Percentiles rank a stretch among this genome's conserved stretches.
phyloP scores from a whole-genome alignment of 2,329 filamentous ascomycete species.

The Arthrobotrys iridis region DNA sequence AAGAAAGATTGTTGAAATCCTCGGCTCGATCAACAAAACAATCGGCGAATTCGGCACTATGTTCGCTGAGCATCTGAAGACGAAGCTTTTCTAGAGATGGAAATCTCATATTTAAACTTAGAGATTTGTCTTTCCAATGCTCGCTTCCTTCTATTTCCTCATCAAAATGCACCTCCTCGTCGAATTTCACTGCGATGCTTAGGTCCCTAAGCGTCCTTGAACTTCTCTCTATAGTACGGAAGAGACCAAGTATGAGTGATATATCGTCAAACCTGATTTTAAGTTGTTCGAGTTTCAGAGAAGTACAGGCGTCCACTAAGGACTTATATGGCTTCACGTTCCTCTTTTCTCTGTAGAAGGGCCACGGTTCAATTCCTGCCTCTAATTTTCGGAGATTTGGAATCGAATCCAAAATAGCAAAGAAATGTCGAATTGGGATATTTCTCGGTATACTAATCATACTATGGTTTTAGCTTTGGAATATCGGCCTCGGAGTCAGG shows the following conservation, averaged over 20 bases:
- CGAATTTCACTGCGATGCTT: neutral
- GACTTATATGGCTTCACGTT: neutral
- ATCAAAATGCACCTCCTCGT: neutral
- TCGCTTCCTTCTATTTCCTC: neutral
- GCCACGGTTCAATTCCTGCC: neutral
- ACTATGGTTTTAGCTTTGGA: neutral
- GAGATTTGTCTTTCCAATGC: neutral
- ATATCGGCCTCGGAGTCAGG: no score
- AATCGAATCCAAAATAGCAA: neutral
- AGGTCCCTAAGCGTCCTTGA: neutral
- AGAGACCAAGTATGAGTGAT: neutral
- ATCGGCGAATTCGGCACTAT: neutral
- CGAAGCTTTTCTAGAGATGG: neutral
- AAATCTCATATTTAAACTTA: neutral
- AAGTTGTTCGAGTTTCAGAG: neutral
- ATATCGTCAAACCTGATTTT: neutral
- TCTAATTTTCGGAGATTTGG: neutral
- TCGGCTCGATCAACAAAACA: neutral
- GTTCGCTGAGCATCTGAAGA: neutral
- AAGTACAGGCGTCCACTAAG: neutral
- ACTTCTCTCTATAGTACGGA: neutral
- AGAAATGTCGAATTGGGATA: neutral
- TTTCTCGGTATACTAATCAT: neutral
- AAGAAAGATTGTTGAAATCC: neutral
- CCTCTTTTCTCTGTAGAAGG: neutral